A percentile compares a stretch with the other conserved stretches of the same genome.
These are phyloP conservation scores for Prunus salicina DNA, from an alignment of 306 rosid species.

Conservation along the genomic window DNA sequence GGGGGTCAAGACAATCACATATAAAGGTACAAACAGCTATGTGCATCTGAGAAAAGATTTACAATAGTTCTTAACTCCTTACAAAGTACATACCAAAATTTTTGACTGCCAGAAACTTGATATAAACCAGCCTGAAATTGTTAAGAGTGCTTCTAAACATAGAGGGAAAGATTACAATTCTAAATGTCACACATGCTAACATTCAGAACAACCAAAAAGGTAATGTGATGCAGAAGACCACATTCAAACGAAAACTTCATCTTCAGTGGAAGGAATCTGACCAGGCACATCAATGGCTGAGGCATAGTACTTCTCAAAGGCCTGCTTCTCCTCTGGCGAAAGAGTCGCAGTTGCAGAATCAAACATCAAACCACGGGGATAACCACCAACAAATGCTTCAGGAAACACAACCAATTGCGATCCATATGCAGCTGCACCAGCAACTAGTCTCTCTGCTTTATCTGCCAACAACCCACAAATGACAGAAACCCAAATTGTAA, in stretches of 20 bases:
- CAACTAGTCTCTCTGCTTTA: conserved; percentile 21
- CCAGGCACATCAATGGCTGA: conserved; percentile 23
- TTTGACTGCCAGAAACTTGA: no score
- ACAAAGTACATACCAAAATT: no score
- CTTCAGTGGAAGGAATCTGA: neutral
- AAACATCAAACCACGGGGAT: conserved; percentile 17
- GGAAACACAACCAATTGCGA: conserved; percentile 23
- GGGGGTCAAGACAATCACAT: no score
- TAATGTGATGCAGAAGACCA: neutral
- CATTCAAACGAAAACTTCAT: neutral
- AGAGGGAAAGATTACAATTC: no score
- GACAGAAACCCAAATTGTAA: neutral
- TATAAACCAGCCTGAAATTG: no score
- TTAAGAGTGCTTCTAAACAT: no score
- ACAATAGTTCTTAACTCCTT: no score
- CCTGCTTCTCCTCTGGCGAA: neutral
- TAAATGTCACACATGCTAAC: no score
- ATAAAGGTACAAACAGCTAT: no score
- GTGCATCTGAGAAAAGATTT: no score
- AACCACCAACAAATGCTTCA: conserved; percentile 20
- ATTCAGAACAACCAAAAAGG: neutral
- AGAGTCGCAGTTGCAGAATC: neutral
- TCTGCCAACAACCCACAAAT: neutral
- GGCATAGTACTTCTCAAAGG: conserved; percentile 11
- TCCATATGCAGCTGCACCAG: conserved; percentile 20